Conservation (phyloP, 805 yeast genomes). For the Ogataea paraovalis region DNA sequence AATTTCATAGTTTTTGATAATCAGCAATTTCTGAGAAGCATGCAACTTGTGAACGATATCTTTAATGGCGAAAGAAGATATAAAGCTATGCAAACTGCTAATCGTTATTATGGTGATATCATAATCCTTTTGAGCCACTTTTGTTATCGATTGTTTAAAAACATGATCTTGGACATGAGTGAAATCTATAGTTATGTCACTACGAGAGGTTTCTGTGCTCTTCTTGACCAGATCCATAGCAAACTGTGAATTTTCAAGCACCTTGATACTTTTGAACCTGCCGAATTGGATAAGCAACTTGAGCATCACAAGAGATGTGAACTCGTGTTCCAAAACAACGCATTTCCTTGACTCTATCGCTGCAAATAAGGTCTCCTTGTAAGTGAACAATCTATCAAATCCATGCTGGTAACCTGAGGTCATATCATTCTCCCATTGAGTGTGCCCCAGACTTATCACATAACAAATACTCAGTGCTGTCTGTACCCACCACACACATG, state of each 20-base stretch:
- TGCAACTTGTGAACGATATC: background rate
- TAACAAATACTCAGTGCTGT: no score
- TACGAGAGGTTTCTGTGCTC: background rate
- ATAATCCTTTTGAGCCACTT: background rate
- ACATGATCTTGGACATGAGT: background rate
- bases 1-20: background rate
- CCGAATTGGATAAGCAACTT: slow-evolving; percentile 6
- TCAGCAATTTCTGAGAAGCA: background rate
- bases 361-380: slow-evolving; percentile 7
- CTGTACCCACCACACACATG: no score
- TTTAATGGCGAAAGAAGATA: background rate
- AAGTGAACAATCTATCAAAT: slow-evolving; percentile 1
- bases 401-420: background rate
- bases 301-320: slow-evolving; percentile 7
- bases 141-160: background rate
- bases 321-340: slow-evolving; percentile 7
- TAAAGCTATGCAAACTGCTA: background rate
- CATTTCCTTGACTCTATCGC: slow-evolving; percentile 9
- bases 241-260: slow-evolving; percentile 11
- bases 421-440: background rate
- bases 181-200: background rate
- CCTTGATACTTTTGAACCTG: slow-evolving; percentile 2
- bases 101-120: background rate
- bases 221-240: slow-evolving; percentile 6
- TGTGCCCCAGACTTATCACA: no score